Evolutionary conservation across 108 stramenopile species (phyloP), one percentile per base, ranked within the genome.

Genomic region (Seminavis robusta): DNA sequence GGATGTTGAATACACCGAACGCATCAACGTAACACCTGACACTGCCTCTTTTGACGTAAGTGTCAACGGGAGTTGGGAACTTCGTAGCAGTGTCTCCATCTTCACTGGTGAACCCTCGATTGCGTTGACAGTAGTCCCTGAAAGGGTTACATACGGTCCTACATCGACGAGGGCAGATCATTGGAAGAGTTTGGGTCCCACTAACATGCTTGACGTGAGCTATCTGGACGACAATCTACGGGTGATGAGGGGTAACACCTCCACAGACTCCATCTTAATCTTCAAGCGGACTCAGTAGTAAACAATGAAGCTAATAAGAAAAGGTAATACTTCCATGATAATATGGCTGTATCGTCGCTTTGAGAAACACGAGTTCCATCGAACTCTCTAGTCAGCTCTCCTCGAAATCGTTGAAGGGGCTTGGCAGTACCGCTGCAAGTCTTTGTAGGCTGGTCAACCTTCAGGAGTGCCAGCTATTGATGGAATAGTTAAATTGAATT

Each of bases 201-300:
- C 74, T 55, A 92, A 92, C 52, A 55, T 84, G 66, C 61, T 92
- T 41, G 81, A 88, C 47, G 32, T 92, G 34, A 67, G 74, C 0
- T 92, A 86, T 65, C 57, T 92, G 51, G 90, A 92, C 43, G 81
- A 92, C 31, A 84, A 85, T 61, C 47, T 88, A 17, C 43, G 90
- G 47, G 66, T 92, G 29, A 92, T 92, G 90, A 63, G 90, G 43
- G 90, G 90, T 20, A 88, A 76, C 42, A 92, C 90, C 21, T 80
- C 84, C 39, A 71, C 79, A 16, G 86, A 92, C 38, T 80, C 84
- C 26, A 59, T 92, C 28, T 88, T 92, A 56, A 62, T 92, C 25
- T 92, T 74, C 58, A 61, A 67, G 59, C 25, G 54, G 8, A 8
- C 17, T 9, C 8, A 45, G 17, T 17, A 16, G 10, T 10, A 16